Evolutionary conservation across 176 grass and related monocot species (phyloP).

Genomic region (Triticum timopheevii): DNA sequence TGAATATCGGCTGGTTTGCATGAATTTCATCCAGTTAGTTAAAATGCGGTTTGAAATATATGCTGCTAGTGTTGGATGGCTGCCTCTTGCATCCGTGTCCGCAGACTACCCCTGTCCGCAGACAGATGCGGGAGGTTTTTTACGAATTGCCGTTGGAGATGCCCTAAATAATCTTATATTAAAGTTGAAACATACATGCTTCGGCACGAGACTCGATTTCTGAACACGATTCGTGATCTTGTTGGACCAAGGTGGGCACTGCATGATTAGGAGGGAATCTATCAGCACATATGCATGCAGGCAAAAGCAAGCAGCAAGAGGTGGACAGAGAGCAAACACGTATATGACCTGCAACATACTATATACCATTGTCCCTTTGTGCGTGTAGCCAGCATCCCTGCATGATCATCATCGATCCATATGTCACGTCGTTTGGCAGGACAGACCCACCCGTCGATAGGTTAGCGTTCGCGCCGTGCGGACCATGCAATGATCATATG

Average conservation of each 20-base stretch:
- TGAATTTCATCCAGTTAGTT: too few species aligned
- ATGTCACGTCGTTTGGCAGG: slow-evolving; percentile 34
- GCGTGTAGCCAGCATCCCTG: neutral
- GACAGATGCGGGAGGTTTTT: too few species aligned
- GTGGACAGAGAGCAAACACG: neutral
- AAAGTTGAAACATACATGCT: neutral
- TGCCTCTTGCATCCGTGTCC: too few species aligned
- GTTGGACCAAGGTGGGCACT: neutral
- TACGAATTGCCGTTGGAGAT: too few species aligned
- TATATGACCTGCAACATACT: too few species aligned
- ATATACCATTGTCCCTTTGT: neutral
- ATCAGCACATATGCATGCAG: slow-evolving; percentile 15
- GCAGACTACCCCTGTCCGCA: rapidly evolving
- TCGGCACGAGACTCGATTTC: neutral
- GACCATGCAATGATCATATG: neutral
- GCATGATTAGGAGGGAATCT: slow-evolving; percentile 36
- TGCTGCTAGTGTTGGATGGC: too few species aligned
- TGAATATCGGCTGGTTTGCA: too few species aligned
- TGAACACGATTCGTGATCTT: neutral
- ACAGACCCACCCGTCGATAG: neutral
- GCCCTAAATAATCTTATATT: too few species aligned
- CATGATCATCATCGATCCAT: neutral
- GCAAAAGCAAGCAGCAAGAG: neutral
- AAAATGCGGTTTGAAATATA: too few species aligned
- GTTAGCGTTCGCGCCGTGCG: neutral